Conservation (phyloP, 2,329 filamentous ascomycete species). For the Pseudogymnoascus sp. region DNA sequence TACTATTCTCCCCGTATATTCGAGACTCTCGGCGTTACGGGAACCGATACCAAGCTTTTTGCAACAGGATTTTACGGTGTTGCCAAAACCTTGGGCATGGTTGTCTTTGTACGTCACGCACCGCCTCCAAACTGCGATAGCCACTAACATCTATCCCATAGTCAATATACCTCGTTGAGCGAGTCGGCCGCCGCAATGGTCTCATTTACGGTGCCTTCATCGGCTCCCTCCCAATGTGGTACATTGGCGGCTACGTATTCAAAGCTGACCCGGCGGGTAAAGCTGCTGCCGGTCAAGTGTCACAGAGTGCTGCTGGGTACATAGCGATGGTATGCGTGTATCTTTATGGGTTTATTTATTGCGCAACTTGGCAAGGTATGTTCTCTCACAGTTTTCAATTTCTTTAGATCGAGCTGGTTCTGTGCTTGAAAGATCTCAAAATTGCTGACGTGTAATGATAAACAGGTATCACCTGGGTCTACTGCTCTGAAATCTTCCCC, state of each 20-base stretch:
- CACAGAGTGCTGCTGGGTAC: slow-evolving; percentile 16
- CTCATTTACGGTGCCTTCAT: slow-evolving; percentile 35
- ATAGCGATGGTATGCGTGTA: slow-evolving; percentile 22
- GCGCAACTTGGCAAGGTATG: neutral
- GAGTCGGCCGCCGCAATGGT: slow-evolving; percentile 33
- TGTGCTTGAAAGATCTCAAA: slow-evolving; percentile 23
- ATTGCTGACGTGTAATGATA: slow-evolving; percentile 20
- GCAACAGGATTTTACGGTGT: slow-evolving; percentile 11
- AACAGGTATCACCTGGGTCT: slow-evolving; percentile 36
- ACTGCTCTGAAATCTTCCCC: slow-evolving; percentile 37
- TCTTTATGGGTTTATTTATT: slow-evolving; percentile 15
- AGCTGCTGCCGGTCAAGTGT: slow-evolving; percentile 14
- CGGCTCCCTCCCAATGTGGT: slow-evolving; percentile 36
- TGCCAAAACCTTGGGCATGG: slow-evolving; percentile 31
- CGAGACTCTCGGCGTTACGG: slow-evolving; percentile 21
- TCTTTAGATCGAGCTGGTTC: slow-evolving; percentile 36
- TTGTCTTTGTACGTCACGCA: slow-evolving; percentile 26
- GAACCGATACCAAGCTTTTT: slow-evolving; percentile 18
- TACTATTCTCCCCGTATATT: slow-evolving; percentile 29
- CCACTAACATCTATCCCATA: slow-evolving; percentile 1
- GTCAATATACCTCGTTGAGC: slow-evolving; percentile 31
- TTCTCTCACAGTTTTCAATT: slow-evolving; percentile 23
- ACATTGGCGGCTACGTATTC: slow-evolving; percentile 35
- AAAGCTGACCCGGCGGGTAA: slow-evolving; percentile 30
- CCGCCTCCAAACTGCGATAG: slow-evolving; percentile 18